Evolutionary conservation across 78 protist species (phyloP).

Genomic region (Reticulomyxa filosa): DNA sequence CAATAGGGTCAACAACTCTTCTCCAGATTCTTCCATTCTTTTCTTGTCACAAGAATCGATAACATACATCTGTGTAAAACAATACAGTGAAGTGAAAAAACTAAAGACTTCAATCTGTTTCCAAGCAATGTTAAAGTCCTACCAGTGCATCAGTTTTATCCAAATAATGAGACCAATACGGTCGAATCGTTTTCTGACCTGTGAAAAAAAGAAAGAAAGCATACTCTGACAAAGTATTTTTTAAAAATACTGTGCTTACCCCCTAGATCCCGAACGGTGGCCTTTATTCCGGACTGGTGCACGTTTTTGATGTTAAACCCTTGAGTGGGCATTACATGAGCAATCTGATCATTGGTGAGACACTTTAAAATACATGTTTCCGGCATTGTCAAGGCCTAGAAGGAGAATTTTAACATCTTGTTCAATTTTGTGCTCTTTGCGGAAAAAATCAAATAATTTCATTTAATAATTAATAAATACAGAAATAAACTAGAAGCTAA

Average conservation of each 20-base stretch:
- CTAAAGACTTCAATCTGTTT: not conserved
- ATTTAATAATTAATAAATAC: too few species aligned
- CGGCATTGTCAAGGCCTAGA: slow-evolving; percentile 68
- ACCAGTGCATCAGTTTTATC: slow-evolving; percentile 35
- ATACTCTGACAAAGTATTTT: not conserved
- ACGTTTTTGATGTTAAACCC: slow-evolving; percentile 69
- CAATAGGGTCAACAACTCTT: slow-evolving; percentile 13
- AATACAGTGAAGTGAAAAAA: not conserved
- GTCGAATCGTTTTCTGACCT: slow-evolving; percentile 55
- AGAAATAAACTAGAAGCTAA: too few species aligned
- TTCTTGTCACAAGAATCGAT: slow-evolving; percentile 25
- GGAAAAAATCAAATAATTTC: slow-evolving; percentile 44
- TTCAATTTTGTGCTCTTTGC: slow-evolving; percentile 22
- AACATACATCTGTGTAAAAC: slow-evolving; percentile 15
- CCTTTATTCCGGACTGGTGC: slow-evolving; percentile 34
- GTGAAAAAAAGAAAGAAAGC: not conserved
- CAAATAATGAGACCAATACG: slow-evolving; percentile 64
- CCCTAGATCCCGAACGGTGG: slow-evolving; percentile 73
- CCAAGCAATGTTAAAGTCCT: not conserved
- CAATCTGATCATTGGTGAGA: slow-evolving; percentile 19
- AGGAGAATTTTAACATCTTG: slow-evolving; percentile 44
- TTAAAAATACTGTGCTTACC: slow-evolving; percentile 3
- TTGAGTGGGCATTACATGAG: slow-evolving; percentile 52
- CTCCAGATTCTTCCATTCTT: slow-evolving; percentile 33
- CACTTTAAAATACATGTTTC: slow-evolving; percentile 19